Conservation (phyloP, 2,329 filamentous ascomycete species). For the Alternaria alternata region DNA sequence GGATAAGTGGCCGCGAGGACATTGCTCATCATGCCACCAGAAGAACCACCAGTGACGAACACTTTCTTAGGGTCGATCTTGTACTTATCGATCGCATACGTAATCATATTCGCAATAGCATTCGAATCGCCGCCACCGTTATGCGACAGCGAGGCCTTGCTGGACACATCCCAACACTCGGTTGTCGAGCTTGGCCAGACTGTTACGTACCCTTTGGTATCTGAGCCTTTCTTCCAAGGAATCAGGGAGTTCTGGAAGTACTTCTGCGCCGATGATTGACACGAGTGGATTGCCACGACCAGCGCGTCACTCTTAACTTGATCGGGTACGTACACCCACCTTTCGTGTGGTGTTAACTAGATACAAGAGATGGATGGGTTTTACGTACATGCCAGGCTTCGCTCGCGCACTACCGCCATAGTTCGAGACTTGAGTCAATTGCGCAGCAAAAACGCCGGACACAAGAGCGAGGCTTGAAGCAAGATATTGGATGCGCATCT, state of each 20-base stretch:
- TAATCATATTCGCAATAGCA: slow-evolving; percentile 67
- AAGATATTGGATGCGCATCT: slow-evolving; percentile 24
- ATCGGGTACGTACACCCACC: slow-evolving; percentile 44
- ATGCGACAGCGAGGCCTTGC: slow-evolving; percentile 61
- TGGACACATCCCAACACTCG: slow-evolving; percentile 68
- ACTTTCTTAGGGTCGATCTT: slow-evolving; percentile 60
- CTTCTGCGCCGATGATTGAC: slow-evolving; percentile 39
- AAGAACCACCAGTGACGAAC: slow-evolving; percentile 63
- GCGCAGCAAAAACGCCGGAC: slow-evolving; percentile 28
- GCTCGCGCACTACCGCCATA: slow-evolving; percentile 37
- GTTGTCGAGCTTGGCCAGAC: slow-evolving; percentile 44
- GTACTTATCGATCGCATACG: slow-evolving; percentile 63
- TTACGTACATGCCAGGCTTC: slow-evolving; percentile 39
- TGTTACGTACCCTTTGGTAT: slow-evolving; percentile 41
- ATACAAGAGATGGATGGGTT: neutral
- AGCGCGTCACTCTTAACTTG: slow-evolving; percentile 36
- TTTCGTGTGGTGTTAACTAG: slow-evolving; percentile 3
- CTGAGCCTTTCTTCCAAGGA: slow-evolving; percentile 42
- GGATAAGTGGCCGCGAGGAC: slow-evolving; percentile 62
- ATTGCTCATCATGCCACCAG: slow-evolving; percentile 55
- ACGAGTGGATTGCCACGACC: slow-evolving; percentile 44
- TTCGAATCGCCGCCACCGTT: slow-evolving; percentile 66
- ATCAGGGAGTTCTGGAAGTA: slow-evolving; percentile 43
- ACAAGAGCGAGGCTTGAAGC: slow-evolving; percentile 19
- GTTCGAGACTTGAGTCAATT: slow-evolving; percentile 37